Evolutionary conservation across 2,329 filamentous ascomycete species (phyloP).

Genomic region (Dothideomycetes sp.): DNA sequence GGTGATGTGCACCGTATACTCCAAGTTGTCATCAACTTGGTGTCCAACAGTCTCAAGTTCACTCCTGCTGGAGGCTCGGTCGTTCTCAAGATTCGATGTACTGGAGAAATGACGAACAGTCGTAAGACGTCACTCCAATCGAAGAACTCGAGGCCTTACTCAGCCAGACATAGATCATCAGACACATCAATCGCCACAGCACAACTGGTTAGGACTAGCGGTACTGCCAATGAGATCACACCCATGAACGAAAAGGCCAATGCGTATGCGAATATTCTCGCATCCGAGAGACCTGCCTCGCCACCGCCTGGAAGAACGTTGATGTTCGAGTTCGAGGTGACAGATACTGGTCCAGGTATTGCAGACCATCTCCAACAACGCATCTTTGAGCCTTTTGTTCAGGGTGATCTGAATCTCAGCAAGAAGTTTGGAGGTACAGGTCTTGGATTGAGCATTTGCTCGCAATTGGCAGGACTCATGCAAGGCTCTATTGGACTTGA

Average conservation of each 20-base stretch:
- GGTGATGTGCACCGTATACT: slow-evolving; percentile 88
- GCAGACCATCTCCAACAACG: slow-evolving; percentile 65
- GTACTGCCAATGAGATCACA: slow-evolving; percentile 38
- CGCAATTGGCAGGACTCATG: slow-evolving; percentile 77
- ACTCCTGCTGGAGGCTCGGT: slow-evolving; percentile 70
- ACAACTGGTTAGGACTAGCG: slow-evolving; percentile 18
- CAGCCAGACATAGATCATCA: slow-evolving; percentile 14
- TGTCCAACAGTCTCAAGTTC: slow-evolving; percentile 88
- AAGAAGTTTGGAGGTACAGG: slow-evolving; percentile 88
- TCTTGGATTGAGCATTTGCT: slow-evolving; percentile 78
- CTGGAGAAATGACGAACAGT: slow-evolving; percentile 49
- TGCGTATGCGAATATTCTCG: slow-evolving; percentile 28
- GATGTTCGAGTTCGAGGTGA: slow-evolving; percentile 77
- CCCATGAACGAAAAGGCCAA: slow-evolving; percentile 29
- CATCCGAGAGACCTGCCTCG: slow-evolving; percentile 28
- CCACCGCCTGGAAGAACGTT: slow-evolving; percentile 57
- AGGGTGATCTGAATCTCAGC: slow-evolving; percentile 80
- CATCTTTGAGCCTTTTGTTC: slow-evolving; percentile 90
- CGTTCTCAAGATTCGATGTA: slow-evolving; percentile 63
- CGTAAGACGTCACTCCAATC: slow-evolving; percentile 35
- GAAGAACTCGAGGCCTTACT: slow-evolving; percentile 23
- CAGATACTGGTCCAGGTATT: slow-evolving; percentile 83
- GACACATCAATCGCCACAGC: slow-evolving; percentile 11
- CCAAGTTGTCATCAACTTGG: slow-evolving; percentile 88
- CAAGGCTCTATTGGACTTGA: slow-evolving; percentile 63